Conservation (phyloP, 2,329 filamentous ascomycete genomes). For the Fusarium xylarioides region DNA sequence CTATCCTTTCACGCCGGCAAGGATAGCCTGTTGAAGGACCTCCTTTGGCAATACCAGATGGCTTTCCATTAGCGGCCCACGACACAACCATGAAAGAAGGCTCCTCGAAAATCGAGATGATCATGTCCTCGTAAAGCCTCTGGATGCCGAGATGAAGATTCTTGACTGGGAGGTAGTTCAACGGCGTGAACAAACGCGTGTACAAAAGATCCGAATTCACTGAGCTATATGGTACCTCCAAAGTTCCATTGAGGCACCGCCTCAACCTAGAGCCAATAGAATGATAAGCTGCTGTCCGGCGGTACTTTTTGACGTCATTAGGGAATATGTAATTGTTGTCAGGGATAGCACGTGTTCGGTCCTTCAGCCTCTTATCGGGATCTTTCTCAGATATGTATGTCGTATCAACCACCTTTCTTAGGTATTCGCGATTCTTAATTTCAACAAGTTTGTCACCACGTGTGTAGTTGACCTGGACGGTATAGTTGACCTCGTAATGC, state of each 20-base stretch:
- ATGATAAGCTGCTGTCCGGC: not conserved
- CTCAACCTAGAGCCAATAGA: not conserved
- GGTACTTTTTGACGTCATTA: accelerated
- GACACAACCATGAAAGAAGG: not conserved
- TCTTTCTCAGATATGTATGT: not conserved
- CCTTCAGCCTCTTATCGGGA: not conserved
- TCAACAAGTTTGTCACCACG: too few species aligned
- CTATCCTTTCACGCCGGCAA: not conserved
- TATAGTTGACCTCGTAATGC: constrained; percentile 3
- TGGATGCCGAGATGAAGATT: accelerated
- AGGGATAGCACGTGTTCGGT: not conserved
- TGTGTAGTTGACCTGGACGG: accelerated
- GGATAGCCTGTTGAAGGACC: not conserved
- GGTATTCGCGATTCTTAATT: too few species aligned
- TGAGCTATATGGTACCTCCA: too few species aligned
- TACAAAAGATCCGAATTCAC: too few species aligned
- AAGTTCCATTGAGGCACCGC: accelerated
- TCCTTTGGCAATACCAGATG: accelerated
- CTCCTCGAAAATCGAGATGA: not conserved
- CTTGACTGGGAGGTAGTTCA: not conserved
- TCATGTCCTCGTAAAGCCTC: not conserved
- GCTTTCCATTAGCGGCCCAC: not conserved
- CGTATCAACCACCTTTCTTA: constrained; percentile 6
- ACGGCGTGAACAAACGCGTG: constrained; percentile 10
- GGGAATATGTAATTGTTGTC: not conserved